phyloP scores from a whole-genome alignment of 2,329 filamentous ascomycete genomes.

The Tolypocladium inflatum region DNA sequence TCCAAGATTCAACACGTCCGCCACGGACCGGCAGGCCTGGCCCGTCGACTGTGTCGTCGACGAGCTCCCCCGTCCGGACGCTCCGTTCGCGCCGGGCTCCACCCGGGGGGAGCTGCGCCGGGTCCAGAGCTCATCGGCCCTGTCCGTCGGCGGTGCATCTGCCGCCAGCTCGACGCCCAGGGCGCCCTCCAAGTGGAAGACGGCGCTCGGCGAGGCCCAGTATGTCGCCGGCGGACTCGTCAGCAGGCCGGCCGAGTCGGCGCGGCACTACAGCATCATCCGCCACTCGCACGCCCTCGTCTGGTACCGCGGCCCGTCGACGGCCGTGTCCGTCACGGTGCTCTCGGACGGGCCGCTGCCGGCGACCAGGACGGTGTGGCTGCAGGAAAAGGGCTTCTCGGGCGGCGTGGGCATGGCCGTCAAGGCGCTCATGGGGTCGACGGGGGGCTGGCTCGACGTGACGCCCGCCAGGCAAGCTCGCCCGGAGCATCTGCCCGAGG shows the following conservation, averaged over 20 bases:
- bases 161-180: slow-evolving; percentile 2
- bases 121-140: slow-evolving; percentile 21
- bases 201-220: slow-evolving; percentile 46
- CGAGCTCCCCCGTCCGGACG: neutral
- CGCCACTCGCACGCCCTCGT: slow-evolving; percentile 56
- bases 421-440: slow-evolving; percentile 51
- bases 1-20: neutral
- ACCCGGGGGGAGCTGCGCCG: slow-evolving; percentile 10
- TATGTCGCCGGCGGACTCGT: slow-evolving; percentile 59
- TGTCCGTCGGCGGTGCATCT: slow-evolving; percentile 7
- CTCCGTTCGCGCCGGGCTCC: neutral
- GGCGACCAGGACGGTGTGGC: slow-evolving; percentile 49
- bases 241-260: slow-evolving; percentile 53
- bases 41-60: neutral
- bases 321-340: slow-evolving; percentile 54
- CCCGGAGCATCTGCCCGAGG: slow-evolving; percentile 37
- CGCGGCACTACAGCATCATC: slow-evolving; percentile 55
- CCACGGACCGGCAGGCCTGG: neutral
- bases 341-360: slow-evolving; percentile 51
- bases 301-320: slow-evolving; percentile 56
- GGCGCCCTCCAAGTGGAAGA: slow-evolving; percentile 30
- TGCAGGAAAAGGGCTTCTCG: slow-evolving; percentile 59
- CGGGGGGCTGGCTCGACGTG: slow-evolving; percentile 56
- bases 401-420: slow-evolving; percentile 60
- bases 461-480: slow-evolving; percentile 44